phyloP scores from a whole-genome alignment of 208 protist species.

The Leishmania arabica region DNA sequence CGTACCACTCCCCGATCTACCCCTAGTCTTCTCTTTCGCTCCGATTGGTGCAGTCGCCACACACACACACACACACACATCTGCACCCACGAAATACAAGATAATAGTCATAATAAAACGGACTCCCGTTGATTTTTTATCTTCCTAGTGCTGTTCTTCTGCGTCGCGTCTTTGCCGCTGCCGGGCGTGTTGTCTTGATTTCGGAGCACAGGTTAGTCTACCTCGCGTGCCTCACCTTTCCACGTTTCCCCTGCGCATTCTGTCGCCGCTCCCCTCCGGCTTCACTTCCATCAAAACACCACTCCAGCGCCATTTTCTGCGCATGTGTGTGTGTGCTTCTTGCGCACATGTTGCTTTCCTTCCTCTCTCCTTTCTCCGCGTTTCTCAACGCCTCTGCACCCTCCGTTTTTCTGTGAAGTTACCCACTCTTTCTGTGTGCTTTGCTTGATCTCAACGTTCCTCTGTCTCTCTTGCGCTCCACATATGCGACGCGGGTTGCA shows the following conservation, averaged over 20 bases:
- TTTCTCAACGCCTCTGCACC: no score
- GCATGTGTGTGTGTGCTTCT: neutral
- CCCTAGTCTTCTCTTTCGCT: neutral
- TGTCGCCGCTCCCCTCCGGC: neutral
- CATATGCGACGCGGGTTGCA: neutral
- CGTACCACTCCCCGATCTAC: neutral
- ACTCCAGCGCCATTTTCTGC: neutral
- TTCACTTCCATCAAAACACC: neutral
- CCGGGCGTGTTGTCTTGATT: neutral
- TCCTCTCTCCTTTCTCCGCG: neutral
- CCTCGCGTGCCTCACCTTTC: neutral
- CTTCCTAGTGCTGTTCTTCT: neutral
- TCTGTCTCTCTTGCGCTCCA: neutral
- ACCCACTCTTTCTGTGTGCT: neutral
- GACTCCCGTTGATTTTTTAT: neutral
- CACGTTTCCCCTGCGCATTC: neutral
- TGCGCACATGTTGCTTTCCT: neutral
- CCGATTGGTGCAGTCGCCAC: neutral
- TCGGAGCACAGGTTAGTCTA: neutral
- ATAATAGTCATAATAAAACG: neutral
- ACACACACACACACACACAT: neutral
- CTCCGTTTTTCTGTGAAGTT: no score
- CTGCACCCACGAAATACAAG: neutral
- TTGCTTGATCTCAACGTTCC: neutral
- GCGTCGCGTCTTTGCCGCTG: neutral